Conservation (phyloP, 805 yeast genomes). For the Wickerhamomyces canadensis region DNA sequence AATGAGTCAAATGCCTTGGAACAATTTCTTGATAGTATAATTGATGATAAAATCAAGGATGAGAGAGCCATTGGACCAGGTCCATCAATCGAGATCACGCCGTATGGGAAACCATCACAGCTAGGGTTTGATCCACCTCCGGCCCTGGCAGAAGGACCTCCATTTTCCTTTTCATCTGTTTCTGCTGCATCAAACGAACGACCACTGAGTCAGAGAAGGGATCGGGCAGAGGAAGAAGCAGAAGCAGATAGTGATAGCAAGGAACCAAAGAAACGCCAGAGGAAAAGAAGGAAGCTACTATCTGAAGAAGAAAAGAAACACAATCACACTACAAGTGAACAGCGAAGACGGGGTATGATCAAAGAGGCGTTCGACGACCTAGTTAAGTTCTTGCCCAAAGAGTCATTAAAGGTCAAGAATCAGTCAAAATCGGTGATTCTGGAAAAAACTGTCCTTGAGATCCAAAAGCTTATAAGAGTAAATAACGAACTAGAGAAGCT, state of each 20-base stretch:
- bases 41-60: slow-evolving; percentile 16
- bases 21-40: slow-evolving; percentile 24
- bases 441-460: slow-evolving; percentile 19
- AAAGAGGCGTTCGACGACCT: slow-evolving; percentile 21
- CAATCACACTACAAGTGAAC: slow-evolving; percentile 24
- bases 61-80: too few relatives aligned
- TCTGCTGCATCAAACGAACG: neutral
- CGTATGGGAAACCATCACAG: too few relatives aligned
- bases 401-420: slow-evolving; percentile 9
- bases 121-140: slow-evolving; percentile 2
- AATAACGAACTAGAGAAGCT: slow-evolving; percentile 16
- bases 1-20: slow-evolving; percentile 24
- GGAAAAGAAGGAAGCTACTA: slow-evolving; percentile 16
- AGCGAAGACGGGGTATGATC: slow-evolving; percentile 19
- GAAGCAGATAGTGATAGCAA: neutral
- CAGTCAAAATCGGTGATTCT: slow-evolving; percentile 19
- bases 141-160: neutral
- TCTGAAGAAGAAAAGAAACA: slow-evolving; percentile 23
- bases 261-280: slow-evolving; percentile 3
- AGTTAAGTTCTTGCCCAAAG: slow-evolving; percentile 13
- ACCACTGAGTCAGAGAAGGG: too few relatives aligned
- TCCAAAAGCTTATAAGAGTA: slow-evolving; percentile 10
- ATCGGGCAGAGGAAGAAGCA: too few relatives aligned
- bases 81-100: too few relatives aligned
- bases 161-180: too few relatives aligned